Conservation (phyloP, 371 early-diverging fungal species). For the Syncephalastrum monosporum region DNA sequence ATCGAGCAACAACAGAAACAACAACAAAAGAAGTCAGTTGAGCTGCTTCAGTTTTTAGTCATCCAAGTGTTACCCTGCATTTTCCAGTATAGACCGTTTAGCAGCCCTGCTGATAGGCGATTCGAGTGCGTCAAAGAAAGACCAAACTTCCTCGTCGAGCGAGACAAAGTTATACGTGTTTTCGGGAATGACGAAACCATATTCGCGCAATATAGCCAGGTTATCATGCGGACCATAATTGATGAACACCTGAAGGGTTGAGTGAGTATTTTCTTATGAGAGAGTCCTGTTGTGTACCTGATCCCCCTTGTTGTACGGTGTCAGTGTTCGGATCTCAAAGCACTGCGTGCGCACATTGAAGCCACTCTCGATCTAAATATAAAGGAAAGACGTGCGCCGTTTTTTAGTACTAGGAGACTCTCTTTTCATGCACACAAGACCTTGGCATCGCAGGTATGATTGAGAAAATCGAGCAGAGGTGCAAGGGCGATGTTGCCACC, state of each 20-base stretch:
- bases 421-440: conserved; percentile 14
- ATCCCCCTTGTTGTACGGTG: conserved; percentile 55
- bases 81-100: conserved; percentile 48
- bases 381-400: background rate
- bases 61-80: conserved; percentile 41
- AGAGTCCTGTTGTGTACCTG: conserved; percentile 28
- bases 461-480: conserved; percentile 62
- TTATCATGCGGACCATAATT: conserved; percentile 65
- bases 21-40: background rate
- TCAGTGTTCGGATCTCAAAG: conserved; percentile 56
- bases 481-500: conserved; percentile 58
- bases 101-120: conserved; percentile 28
- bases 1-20: background rate
- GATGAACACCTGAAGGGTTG: conserved; percentile 40
- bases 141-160: conserved; percentile 50
- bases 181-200: conserved; percentile 54
- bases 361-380: conserved; percentile 51
- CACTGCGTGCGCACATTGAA: conserved; percentile 49
- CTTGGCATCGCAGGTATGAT: conserved; percentile 59
- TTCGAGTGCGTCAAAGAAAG: conserved; percentile 40
- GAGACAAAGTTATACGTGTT: conserved; percentile 54
- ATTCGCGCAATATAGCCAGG: conserved; percentile 56
- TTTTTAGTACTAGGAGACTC: background rate
- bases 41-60: background rate
- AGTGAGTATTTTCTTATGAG: background rate